Base-by-base conservation (phyloP, 176 grass and related monocot genomes). In the Avena sativa region DNA sequence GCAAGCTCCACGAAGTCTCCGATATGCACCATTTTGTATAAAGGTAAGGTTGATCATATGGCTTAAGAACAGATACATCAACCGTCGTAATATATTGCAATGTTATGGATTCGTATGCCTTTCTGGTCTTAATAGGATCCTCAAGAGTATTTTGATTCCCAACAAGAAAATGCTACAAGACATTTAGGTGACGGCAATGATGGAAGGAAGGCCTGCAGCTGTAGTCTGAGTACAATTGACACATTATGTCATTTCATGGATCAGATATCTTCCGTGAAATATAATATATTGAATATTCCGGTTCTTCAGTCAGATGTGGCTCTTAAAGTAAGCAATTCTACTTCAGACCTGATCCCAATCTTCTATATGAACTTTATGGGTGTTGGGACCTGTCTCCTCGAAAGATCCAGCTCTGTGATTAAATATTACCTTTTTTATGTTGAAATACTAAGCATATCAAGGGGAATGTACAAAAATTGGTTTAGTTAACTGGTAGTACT, bases 81-180 rank as follows among this genome's bases (percentile, higher is more conserved):
- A 16, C 40, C 47, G 19, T 14, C 80, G 19, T 66, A 49, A 48
- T 3, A 60, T 72, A 73, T 79, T 69, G 10, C n/a, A 79, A 8
- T 17, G 56, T 84, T 72, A 85, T 79, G 20, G 71, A 81, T 73
- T 67, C 23, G 44, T 79, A 56, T 71, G 10, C 79, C 64, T 86
- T 56, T 53, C 69, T 86, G 84, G 52, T 88, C 77, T 71, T 85
- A 50, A 84, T 78, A 98, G 96, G 96, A 98, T 89, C 96, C 96
- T 79, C 85, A 90, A 58, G 92, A 98, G 59, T 98, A 98, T 89
- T 98, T 98, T 86, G 96, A 98, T 79, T 95, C 93, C 58, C 96
- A 98, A 55, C 96, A 98, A 90, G 93, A 90, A 62, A 98, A 98
- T 95, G 96, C 96, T 85, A 63, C 95, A 13, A 91, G 91, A 76